Evolutionary conservation across 371 early-diverging fungal genomes (phyloP), one percentile per base, ranked within the genome.

Genomic region (Smittium mucronatum): DNA sequence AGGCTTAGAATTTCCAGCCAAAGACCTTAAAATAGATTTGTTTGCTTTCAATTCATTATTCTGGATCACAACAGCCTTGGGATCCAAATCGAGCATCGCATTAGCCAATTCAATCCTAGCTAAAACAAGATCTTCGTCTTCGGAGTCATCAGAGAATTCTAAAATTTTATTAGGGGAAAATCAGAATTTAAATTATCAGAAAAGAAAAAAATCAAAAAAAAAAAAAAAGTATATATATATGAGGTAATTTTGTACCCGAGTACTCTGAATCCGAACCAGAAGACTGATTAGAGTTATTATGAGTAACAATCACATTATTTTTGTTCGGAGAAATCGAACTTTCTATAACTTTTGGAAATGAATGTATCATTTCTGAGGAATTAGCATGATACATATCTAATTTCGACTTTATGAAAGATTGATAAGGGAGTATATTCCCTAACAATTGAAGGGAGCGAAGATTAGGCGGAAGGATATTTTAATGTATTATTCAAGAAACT

Each of bases 41-140:
- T 75, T 72, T 0, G 78, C 72, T 25, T 69, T 70, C 60, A 78
- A n/a, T n/a, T 35, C 57, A n/a, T 78, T 78, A 70, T 71, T 58
- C 69, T 78, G 74, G 28, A 78, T 78, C 1, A 78, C 75, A 33
- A 78, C 78, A 16, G 75, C 77, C 70, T 78, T 78, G 28, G 78
- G 78, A 64, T 78, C 78, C 58, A 36, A 69, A 64, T 57, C 74
- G 36, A 78, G 58, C 8, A 78, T 64, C 36, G 74, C 78, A 73
- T 78, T 78, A 30, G 78, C 78, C 21, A 78, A 74, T n/a, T 78
- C 75, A 21, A 67, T 36, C 29, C 67, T 2, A 2, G 67, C 67
- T 1, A 67, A 29, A 67, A 67, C 36, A 16, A 67, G n/a, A 36
- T 67, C 67, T 35, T 47, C 36, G 17, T 67, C 67, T 1, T 36